Evolutionary conservation across 1,284 basidiomycete species (phyloP), one percentile per base, ranked within the genome.

Genomic region (Ganoderma sinense): DNA sequence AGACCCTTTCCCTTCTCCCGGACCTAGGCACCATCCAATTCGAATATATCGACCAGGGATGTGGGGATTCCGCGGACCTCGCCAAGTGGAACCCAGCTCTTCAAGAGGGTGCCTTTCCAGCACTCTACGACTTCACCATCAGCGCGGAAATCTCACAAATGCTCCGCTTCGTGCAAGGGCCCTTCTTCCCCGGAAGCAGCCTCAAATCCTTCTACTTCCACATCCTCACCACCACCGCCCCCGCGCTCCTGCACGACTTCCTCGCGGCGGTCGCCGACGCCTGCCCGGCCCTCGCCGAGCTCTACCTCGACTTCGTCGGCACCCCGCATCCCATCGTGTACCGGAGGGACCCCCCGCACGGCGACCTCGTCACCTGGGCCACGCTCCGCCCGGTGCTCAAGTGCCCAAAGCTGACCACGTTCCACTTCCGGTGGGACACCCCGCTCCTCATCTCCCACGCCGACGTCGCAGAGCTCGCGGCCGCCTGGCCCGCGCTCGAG

Each of bases 401-500:
- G 8, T 83, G 86, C 66, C 76, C 83, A 6, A 80, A 84, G 26
- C 79, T 92, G n/a, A 77, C 69, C 1, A 76, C 78, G 13, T 85
- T 92, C 70, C 86, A 88, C 69, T 59, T 91, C 18, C 79, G 82
- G 2, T 89, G 91, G 79, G 84, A 86, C 62, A 80, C 82, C 43
- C 87, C 89, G 0, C 77, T 91, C 26, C 73, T 78, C 8, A 75
- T 91, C 63, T 80, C 81, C 7, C 82, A 84, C 4, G 80, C 78
- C 10, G 85, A 90, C 59, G 72, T 91, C 33, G 84, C 86, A 53
- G 81, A 84, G 53, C 75, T 91, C 23, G 87, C 88, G 3, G 73
- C 75, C 16, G 81, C 81, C n/a, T 87, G 86, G 83, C 86, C 87
- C 0, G 75, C 80, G 1, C 74, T 90, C 8, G 83, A 88, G 72